Evolutionary conservation across 202 grass and related monocot species (phyloP).

Genomic region (Schoenoplectus tabernaemontani): DNA sequence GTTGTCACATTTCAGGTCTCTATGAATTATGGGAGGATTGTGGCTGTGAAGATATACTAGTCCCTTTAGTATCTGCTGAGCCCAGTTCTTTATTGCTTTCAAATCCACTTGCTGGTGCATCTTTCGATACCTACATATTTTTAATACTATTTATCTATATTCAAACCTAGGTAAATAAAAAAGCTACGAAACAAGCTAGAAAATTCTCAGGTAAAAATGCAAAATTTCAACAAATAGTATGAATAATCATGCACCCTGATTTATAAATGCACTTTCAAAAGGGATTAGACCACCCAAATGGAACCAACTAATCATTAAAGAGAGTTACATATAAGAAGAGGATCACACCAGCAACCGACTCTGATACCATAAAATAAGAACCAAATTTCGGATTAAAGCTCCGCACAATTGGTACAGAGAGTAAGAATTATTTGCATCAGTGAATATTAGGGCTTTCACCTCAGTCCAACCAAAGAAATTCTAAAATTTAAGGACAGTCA

Average conservation of each 20-base stretch:
- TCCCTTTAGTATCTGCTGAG: slow-evolving; percentile 82
- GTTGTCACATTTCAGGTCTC: slow-evolving; percentile 95
- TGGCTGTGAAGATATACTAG: slow-evolving; percentile 83
- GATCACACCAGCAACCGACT: background rate
- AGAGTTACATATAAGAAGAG: background rate
- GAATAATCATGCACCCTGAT: background rate
- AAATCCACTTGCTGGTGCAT: slow-evolving; percentile 84
- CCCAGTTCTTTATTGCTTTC: slow-evolving; percentile 95
- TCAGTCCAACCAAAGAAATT: background rate
- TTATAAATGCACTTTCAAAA: background rate
- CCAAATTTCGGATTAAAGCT: background rate
- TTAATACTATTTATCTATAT: background rate
- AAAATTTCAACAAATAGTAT: too few species aligned
- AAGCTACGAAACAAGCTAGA: too few species aligned
- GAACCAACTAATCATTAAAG: background rate
- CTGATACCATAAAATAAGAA: background rate
- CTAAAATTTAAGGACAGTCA: background rate
- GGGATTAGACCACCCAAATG: background rate
- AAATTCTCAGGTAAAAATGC: too few species aligned
- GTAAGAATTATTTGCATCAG: background rate
- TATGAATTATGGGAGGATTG: slow-evolving; percentile 82
- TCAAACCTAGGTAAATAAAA: too few species aligned
- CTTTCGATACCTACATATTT: slow-evolving; percentile 64
- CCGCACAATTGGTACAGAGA: background rate
- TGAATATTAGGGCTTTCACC: background rate